Evolutionary conservation across 2,329 filamentous ascomycete species (phyloP).

Genomic region (Ramularia collo-cygni): DNA sequence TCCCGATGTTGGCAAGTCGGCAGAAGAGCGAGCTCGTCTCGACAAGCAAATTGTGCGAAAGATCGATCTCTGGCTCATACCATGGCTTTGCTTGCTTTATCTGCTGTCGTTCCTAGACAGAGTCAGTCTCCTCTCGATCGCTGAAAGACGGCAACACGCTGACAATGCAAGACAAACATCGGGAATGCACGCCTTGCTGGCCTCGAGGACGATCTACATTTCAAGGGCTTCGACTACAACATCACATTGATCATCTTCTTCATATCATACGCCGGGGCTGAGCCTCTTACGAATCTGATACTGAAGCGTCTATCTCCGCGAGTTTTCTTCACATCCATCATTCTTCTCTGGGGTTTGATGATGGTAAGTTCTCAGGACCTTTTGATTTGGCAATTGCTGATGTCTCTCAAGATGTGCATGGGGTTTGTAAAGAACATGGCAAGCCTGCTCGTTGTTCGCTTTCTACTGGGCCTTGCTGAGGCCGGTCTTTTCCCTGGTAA

Average conservation of each 20-base stretch:
- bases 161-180: conserved; percentile 30
- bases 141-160: conserved; percentile 17
- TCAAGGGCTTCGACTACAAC: conserved; percentile 64
- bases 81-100: conserved; percentile 48
- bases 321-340: conserved; percentile 52
- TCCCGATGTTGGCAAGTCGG: conserved; percentile 1
- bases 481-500: conserved; percentile 34
- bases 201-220: conserved; percentile 50
- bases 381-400: conserved; percentile 60
- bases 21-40: conserved; percentile 23
- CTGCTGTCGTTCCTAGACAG: conserved; percentile 41
- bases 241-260: conserved; percentile 76
- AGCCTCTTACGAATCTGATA: conserved; percentile 70
- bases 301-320: conserved; percentile 69
- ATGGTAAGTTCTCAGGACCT: conserved; percentile 79
- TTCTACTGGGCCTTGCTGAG: conserved; percentile 38
- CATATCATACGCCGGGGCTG: conserved; percentile 73
- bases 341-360: conserved; percentile 36
- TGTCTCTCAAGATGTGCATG: conserved; percentile 35
- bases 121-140: conserved; percentile 28
- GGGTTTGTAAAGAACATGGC: conserved; percentile 37
- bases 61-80: conserved; percentile 47
- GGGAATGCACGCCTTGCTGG: conserved; percentile 58
- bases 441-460: conserved; percentile 35
- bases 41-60: conserved; percentile 45